Conservation (phyloP, 2,329 filamentous ascomycete genomes). For the Akanthomyces uredinophilus region DNA sequence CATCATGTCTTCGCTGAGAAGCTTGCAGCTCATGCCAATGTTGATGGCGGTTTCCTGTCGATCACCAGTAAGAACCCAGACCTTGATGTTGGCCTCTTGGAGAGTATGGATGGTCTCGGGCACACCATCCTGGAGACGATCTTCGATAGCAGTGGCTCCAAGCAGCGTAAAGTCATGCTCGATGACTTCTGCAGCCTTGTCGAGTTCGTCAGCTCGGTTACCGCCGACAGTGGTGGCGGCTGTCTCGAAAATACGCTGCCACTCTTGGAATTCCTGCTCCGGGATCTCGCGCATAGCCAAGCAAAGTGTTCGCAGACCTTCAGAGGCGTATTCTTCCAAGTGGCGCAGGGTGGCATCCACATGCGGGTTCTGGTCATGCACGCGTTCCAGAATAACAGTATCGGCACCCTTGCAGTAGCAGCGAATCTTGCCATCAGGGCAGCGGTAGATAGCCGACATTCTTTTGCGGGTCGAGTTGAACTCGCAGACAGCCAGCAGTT, state of each 20-base stretch:
- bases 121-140: constrained; percentile 92
- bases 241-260: constrained; percentile 79
- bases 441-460: constrained; percentile 97
- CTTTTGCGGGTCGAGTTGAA: constrained; percentile 93
- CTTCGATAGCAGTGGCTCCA: constrained; percentile 94
- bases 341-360: constrained; percentile 89
- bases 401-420: constrained; percentile 96
- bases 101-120: constrained; percentile 97
- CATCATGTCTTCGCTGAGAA: constrained; percentile 98
- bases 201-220: constrained; percentile 87
- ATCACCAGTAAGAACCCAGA: constrained; percentile 97
- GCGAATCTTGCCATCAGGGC: constrained; percentile 89
- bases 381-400: constrained; percentile 90
- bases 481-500: constrained; percentile 93
- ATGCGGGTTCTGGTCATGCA: constrained; percentile 76
- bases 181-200: constrained; percentile 94
- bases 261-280: constrained; percentile 83
- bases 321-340: constrained; percentile 96
- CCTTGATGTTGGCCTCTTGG: constrained; percentile 94
- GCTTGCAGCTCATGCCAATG: constrained; percentile 98
- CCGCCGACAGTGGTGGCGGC: constrained; percentile 87
- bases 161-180: constrained; percentile 88
- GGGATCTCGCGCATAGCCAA: constrained; percentile 90
- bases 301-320: constrained; percentile 90
- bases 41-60: constrained; percentile 99